Evolutionary conservation across 1,139 yeast species (phyloP).

Genomic region (Hyphopichia fennica): DNA sequence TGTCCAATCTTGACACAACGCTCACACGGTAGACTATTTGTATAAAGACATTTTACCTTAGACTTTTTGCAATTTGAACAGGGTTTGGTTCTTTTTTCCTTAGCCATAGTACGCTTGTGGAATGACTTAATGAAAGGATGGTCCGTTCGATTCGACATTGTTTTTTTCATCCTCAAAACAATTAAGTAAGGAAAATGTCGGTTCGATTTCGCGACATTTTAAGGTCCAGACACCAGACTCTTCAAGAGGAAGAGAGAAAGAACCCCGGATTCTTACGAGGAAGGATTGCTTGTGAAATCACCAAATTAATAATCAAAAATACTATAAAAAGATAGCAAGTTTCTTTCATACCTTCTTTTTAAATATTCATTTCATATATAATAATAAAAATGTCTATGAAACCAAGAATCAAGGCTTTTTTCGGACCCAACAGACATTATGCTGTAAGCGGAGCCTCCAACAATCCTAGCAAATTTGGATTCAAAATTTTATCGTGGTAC

Average conservation of each 20-base stretch:
- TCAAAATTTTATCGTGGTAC: constrained; percentile 72
- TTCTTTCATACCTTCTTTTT: too few relatives aligned
- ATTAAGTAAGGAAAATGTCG: not conserved
- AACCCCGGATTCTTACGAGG: constrained; percentile 1
- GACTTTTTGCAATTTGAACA: constrained; percentile 64
- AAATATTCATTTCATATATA: too few relatives aligned
- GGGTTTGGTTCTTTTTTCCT: constrained; percentile 55
- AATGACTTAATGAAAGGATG: not conserved
- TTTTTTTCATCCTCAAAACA: not conserved
- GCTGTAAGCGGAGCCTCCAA: constrained; percentile 77
- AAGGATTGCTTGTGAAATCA: not conserved
- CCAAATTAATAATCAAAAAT: not conserved
- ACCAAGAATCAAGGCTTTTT: constrained; percentile 45
- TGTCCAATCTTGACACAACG: constrained; percentile 54
- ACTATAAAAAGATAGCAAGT: too few relatives aligned
- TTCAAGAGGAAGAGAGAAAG: not conserved
- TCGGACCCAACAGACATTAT: constrained; percentile 52
- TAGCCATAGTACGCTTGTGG: constrained; percentile 24
- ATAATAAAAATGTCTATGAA: constrained; percentile 40
- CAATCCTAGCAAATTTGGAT: constrained; percentile 67
- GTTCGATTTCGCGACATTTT: not conserved
- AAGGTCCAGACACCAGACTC: not conserved
- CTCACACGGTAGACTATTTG: constrained; percentile 52
- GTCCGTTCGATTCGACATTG: not conserved
- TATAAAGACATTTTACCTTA: constrained; percentile 61